A percentile compares a stretch with the other conserved stretches of the same genome.
These are phyloP conservation scores for Ormosia emarginata DNA, from an alignment of 306 rosid species.

Conservation along the genomic window DNA sequence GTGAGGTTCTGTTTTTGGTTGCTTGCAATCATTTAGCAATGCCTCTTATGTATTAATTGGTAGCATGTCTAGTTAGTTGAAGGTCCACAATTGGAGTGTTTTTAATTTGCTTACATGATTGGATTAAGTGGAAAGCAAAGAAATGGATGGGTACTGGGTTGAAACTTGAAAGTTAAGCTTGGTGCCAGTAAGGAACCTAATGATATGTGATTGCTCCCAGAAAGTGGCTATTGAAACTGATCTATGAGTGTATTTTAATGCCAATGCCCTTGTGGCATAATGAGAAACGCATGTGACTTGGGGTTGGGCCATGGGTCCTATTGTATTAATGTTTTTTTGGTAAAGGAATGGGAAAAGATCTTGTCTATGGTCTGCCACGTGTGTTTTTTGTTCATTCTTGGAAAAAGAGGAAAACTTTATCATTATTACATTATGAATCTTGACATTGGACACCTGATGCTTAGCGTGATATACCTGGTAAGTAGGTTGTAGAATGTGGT, in stretches of 20 bases:
- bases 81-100: neutral
- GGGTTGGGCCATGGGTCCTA: neutral
- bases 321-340: neutral
- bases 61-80: neutral
- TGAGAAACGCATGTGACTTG: neutral
- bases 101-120: slow-evolving; percentile 1
- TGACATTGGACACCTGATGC: slow-evolving; percentile 7
- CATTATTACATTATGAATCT: neutral
- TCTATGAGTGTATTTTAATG: neutral
- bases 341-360: neutral
- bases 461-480: slow-evolving; percentile 15
- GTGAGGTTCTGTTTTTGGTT: slow-evolving; percentile 39
- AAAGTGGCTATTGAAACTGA: neutral
- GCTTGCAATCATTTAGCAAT: neutral
- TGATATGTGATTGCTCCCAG: slow-evolving; percentile 3
- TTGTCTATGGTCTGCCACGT: slow-evolving; percentile 8
- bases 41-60: neutral
- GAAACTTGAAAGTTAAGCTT: slow-evolving; percentile 3
- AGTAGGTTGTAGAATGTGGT: neutral
- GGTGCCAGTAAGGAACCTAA: neutral
- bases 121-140: neutral
- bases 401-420: neutral
- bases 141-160: neutral
- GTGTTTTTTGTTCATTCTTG: neutral
- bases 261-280: neutral